Evolutionary conservation across 768 basidiomycete species (phyloP), one percentile per base, ranked within the genome.

Genomic region (Phallus indusiatus): DNA sequence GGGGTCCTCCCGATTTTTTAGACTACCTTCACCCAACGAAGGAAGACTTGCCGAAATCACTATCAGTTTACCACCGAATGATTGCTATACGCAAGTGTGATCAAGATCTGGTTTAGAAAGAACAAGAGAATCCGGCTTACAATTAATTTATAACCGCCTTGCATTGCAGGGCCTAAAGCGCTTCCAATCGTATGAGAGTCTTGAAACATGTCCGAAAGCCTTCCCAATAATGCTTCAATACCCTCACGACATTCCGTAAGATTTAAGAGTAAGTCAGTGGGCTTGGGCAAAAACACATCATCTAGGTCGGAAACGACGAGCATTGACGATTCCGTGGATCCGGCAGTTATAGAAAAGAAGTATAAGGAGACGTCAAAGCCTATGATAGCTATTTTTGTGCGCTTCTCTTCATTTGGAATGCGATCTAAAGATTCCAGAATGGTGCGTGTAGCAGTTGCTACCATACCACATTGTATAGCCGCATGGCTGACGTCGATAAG

Each of bases 241-340:
- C 86, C 83, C 0, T 82, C 74, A 47, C 89, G 83, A 10, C 87
- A 80, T 73, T 98, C 96, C 12, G 83, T 80, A 61, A 98, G 76
- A 76, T 97, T 98, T 67, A 98, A 89, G 35, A 98, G 84, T n/a
- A 98, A 78, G 69, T 98, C 95, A 52, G 83, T 90, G 4, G 96
- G 96, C 72, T 95, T 94, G 2, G 96, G 96, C 22, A 99, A 76
- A 80, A 97, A 99, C 56, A 98, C 92, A 64, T 99, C 96, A 36
- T 97, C 93, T 46, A 94, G 82, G 69, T 99, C 96, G 0, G 93
- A 91, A 8, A 99, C 93, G 49, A 99, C 96, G 35, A 99, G 83
- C 94, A 99, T 98, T 5, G 84, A 81, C 0, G 94, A 84, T 42
- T 98, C 95, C 0, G 82, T 73, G 10, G 77, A 74, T 34, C 84